Evolutionary conservation across 148 eudicot genomes (phyloP).

Genomic region (Hydrangea macrophylla): DNA sequence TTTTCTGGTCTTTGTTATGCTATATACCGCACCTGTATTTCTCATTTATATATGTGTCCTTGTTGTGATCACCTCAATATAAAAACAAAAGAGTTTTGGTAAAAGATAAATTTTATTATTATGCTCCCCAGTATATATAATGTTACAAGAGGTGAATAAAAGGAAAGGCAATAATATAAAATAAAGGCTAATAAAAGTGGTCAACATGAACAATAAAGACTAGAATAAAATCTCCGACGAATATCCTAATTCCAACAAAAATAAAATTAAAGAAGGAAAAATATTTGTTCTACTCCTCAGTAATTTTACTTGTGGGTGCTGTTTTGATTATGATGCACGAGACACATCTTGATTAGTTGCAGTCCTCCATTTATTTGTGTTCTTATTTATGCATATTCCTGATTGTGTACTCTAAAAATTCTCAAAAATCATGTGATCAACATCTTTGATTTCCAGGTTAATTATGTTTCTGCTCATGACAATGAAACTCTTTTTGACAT

Average conservation of each 20-base stretch:
- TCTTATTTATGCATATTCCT: not conserved
- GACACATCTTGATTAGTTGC: too few relatives aligned
- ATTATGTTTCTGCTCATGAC: constrained; percentile 98
- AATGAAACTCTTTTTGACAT: constrained; percentile 94
- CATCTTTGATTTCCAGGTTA: constrained; percentile 43
- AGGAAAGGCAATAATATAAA: too few relatives aligned
- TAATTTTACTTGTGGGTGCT: not conserved
- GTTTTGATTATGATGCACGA: not conserved
- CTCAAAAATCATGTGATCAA: not conserved
- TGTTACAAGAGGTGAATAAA: too few relatives aligned
- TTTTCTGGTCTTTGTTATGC: not conserved
- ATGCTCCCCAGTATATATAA: too few relatives aligned
- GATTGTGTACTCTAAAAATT: not conserved
- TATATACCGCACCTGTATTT: not conserved
- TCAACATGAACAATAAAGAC: too few relatives aligned
- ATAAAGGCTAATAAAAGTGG: too few relatives aligned
- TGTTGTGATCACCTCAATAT: not conserved
- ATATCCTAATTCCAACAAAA: too few relatives aligned
- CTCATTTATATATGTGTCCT: not conserved
- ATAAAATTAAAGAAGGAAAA: too few relatives aligned
- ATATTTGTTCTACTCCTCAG: not conserved
- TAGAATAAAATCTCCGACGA: too few relatives aligned
- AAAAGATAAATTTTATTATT: too few relatives aligned
- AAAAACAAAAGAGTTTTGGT: not conserved
- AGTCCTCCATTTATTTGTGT: not conserved